Evolutionary conservation across 2,329 filamentous ascomycete species (phyloP), one percentile per base, ranked within the genome.

Genomic region (Furcasterigmium sp.): DNA sequence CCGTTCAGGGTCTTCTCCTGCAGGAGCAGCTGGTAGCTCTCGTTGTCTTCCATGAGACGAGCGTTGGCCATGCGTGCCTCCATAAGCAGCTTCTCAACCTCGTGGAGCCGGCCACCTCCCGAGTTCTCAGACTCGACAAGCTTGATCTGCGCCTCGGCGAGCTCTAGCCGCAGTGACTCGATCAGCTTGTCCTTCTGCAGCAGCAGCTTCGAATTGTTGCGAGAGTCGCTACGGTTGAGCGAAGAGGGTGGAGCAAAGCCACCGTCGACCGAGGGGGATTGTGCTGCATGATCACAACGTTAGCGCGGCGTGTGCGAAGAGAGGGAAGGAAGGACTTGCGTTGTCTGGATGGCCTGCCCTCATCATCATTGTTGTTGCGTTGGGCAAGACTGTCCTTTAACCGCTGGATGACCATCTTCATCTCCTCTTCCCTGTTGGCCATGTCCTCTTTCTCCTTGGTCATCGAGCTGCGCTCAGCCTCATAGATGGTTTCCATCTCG

Each of bases 141-240:
- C 65, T 95, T 96, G 67, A 96, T 94, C 63, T 97, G 91, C 18
- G 88, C 85, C 64, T 97, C 93, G 35, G 93, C 91, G 39, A 98
- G 77, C 62, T 98, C 93, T 20, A 97, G 78, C 44, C 91, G 81
- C 49, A 98, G 73, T 10, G 86, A 89, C 62, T 97, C 91, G 54
- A 98, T 97, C 46, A 96, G 73, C 67, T 94, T 93, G 67, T 98
- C 93, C 64, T 97, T 98, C 63, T 97, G 91, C 54, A 94, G 76
- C 40, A 97, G 78, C 41, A 95, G 74, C 63, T 91, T 94, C 13
- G 90, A 94, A 64, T 86, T 91, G 62, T 87, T 94, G 50, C 86
- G 80, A 26, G 90, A 95, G 56, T 94, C 87, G 73, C 88, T 95
- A 51, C 89, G 85, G 55, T 91, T 83, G 42, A 95, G 67, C 4